These are phyloP conservation scores for Beauveria varroae DNA, from an alignment of 2,329 filamentous ascomycete species.

Conservation along the genomic window DNA sequence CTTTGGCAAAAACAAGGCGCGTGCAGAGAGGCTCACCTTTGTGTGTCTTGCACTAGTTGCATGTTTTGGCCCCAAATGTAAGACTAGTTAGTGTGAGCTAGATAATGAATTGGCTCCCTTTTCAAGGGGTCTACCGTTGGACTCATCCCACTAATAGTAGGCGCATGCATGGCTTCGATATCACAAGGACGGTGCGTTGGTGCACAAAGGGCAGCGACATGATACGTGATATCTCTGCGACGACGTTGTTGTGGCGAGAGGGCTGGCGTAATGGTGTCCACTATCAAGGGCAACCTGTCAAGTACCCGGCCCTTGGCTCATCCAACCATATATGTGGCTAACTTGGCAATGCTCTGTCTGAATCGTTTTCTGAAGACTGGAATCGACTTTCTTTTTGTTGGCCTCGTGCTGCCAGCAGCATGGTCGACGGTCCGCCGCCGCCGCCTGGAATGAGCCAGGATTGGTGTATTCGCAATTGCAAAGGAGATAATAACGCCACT, in stretches of 20 bases:
- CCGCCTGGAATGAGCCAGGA: not conserved
- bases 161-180: not conserved
- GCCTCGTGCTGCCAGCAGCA: not conserved
- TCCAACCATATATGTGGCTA: not conserved
- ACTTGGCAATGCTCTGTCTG: not conserved
- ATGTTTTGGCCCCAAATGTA: not conserved
- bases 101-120: not conserved
- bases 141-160: not conserved
- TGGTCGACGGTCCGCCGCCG: not conserved
- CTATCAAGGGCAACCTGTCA: not conserved
- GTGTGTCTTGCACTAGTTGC: not conserved
- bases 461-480: not conserved
- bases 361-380: not conserved
- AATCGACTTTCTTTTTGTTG: not conserved
- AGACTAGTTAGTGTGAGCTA: not conserved
- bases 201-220: not conserved
- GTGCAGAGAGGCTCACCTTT: not conserved
- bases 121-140: not conserved
- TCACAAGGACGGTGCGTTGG: not conserved
- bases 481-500: not conserved
- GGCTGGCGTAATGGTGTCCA: not conserved
- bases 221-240: not conserved
- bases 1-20: constrained; percentile 4
- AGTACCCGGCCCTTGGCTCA: not conserved
- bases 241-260: not conserved